Percentiles rank a stretch among this genome's conserved stretches.
phyloP scores from a whole-genome alignment of 768 basidiomycete genomes.

The Lentinula guzmanii region DNA sequence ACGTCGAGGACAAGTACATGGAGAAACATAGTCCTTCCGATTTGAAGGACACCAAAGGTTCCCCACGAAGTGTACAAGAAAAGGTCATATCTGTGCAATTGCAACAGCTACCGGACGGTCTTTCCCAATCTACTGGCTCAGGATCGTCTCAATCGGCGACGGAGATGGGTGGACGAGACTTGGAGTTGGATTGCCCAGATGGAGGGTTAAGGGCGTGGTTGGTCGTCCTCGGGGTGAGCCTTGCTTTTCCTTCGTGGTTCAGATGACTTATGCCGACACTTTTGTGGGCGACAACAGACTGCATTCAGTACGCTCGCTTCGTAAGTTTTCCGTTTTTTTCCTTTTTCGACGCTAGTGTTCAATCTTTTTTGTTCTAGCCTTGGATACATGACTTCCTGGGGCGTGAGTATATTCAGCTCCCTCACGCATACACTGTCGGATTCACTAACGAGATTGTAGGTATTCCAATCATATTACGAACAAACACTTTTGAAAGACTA shows the following conservation, averaged over 20 bases:
- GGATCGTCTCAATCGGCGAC: neutral
- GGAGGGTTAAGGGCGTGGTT: slow-evolving; percentile 36
- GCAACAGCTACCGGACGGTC: neutral
- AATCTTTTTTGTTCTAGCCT: slow-evolving; percentile 19
- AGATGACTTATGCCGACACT: neutral
- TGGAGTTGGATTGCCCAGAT: slow-evolving; percentile 23
- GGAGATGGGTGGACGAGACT: neutral
- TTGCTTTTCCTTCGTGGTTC: neutral
- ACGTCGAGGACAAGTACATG: neutral
- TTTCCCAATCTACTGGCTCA: neutral
- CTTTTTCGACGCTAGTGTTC: too few relatives aligned
- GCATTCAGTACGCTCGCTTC: slow-evolving; percentile 2
- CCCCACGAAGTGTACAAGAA: neutral
- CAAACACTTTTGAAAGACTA: slow-evolving; percentile 10
- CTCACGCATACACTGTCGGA: neutral
- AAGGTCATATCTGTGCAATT: neutral
- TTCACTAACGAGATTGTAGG: slow-evolving; percentile 5
- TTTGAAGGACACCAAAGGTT: neutral
- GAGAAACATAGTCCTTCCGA: too few relatives aligned
- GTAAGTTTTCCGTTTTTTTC: neutral
- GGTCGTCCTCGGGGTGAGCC: slow-evolving; percentile 27
- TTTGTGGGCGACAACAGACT: neutral
- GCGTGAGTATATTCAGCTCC: slow-evolving; percentile 12
- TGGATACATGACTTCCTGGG: slow-evolving; percentile 46
- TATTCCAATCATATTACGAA: slow-evolving; percentile 15